phyloP scores from a whole-genome alignment of 2,329 filamentous ascomycete species.

The Domatiomyces catenatus region DNA sequence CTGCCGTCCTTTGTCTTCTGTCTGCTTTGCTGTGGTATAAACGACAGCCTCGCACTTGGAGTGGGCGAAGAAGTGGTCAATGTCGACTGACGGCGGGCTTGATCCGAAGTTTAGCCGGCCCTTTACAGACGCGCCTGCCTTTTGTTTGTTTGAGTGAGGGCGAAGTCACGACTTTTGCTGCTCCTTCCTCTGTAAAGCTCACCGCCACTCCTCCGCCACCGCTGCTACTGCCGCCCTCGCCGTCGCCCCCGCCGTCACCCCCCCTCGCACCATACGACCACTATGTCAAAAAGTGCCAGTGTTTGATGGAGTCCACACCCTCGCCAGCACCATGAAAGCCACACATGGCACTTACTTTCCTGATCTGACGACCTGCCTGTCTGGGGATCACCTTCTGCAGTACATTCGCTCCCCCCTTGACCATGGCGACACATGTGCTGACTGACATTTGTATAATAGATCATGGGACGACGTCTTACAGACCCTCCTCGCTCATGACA shows the following conservation, averaged over 20 bases:
- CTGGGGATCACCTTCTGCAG: slow-evolving; percentile 10
- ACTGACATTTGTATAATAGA: slow-evolving; percentile 8
- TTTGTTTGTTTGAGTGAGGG: not conserved
- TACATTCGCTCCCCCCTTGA: not conserved
- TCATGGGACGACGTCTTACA: slow-evolving; percentile 14
- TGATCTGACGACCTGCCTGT: slow-evolving; percentile 4
- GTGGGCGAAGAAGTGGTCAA: not conserved
- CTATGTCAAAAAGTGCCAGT: not conserved
- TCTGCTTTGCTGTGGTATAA: not conserved
- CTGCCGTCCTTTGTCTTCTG: slow-evolving; percentile 1
- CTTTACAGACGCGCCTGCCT: not conserved
- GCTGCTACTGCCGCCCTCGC: no score
- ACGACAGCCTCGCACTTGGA: not conserved
- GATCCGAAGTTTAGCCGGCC: not conserved
- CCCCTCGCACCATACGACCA: not conserved
- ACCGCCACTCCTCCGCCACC: no score
- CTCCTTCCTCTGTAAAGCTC: not conserved
- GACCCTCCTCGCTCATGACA: slow-evolving; percentile 9
- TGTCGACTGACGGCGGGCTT: not conserved
- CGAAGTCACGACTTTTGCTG: not conserved
- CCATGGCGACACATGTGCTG: slow-evolving; percentile 1
- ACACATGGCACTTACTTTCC: not conserved
- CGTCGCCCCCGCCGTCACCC: not conserved
- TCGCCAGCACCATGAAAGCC: not conserved
- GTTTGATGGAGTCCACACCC: not conserved